A percentile compares a stretch with the other conserved stretches of the same genome.
Evolutionary conservation across 169 alveolate species (phyloP).

Genomic region (Plasmodium falciparum): DNA sequence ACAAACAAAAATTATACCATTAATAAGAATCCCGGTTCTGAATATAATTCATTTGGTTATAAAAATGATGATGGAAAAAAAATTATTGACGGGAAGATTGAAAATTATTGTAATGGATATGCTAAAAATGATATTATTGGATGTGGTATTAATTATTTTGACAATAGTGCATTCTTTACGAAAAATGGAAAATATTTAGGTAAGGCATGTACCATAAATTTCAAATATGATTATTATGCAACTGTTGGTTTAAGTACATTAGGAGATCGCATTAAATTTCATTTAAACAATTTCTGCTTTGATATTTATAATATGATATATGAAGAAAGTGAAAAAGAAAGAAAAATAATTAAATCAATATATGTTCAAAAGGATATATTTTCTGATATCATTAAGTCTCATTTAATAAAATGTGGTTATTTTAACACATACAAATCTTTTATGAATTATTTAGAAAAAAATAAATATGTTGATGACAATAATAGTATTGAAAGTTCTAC

Average conservation of each 20-base stretch:
- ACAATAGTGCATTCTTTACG: slow-evolving; percentile 85
- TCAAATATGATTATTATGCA: slow-evolving; percentile 75
- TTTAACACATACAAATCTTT: slow-evolving; percentile 58
- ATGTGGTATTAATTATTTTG: slow-evolving; percentile 85
- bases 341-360: slow-evolving; percentile 64
- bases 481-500: slow-evolving; percentile 36
- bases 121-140: slow-evolving; percentile 87
- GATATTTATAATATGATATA: slow-evolving; percentile 61
- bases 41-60: slow-evolving; percentile 86
- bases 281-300: slow-evolving; percentile 46
- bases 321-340: slow-evolving; percentile 76
- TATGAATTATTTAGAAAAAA: slow-evolving; percentile 41
- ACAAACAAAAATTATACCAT: slow-evolving; percentile 79
- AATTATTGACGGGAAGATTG: slow-evolving; percentile 78
- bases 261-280: slow-evolving; percentile 70
- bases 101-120: slow-evolving; percentile 82
- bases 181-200: slow-evolving; percentile 86
- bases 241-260: slow-evolving; percentile 75
- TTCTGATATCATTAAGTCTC: slow-evolving; percentile 65
- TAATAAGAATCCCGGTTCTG: slow-evolving; percentile 86
- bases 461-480: slow-evolving; percentile 45
- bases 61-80: slow-evolving; percentile 85
- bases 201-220: slow-evolving; percentile 54
- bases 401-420: slow-evolving; percentile 71
- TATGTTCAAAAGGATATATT: slow-evolving; percentile 68